Evolutionary conservation across 2,329 filamentous ascomycete species (phyloP).

Genomic region (Myriosclerotinia scirpicola): DNA sequence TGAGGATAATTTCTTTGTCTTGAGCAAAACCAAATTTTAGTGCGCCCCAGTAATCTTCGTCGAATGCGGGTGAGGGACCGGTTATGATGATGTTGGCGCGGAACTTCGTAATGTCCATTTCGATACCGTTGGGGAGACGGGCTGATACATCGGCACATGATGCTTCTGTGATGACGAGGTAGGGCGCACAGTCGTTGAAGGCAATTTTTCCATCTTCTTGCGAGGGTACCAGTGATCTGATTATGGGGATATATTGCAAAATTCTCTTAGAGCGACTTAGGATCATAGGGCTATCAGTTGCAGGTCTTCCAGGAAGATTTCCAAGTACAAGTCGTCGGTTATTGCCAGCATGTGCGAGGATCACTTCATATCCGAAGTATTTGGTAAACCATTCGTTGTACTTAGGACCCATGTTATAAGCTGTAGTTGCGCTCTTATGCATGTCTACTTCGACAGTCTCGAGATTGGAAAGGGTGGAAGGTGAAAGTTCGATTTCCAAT

Average conservation of each 20-base stretch:
- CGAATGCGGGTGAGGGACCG: slow-evolving; percentile 55
- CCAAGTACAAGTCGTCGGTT: slow-evolving; percentile 62
- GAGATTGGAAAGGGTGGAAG: slow-evolving; percentile 47
- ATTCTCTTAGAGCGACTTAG: slow-evolving; percentile 24
- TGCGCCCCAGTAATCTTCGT: slow-evolving; percentile 73
- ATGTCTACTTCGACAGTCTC: slow-evolving; percentile 55
- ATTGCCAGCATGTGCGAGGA: slow-evolving; percentile 65
- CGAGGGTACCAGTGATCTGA: slow-evolving; percentile 27
- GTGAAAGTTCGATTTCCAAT: slow-evolving; percentile 58
- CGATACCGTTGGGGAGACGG: slow-evolving; percentile 50
- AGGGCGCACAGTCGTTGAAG: slow-evolving; percentile 75
- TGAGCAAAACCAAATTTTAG: slow-evolving; percentile 46
- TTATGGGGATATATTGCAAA: slow-evolving; percentile 30
- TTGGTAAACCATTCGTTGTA: slow-evolving; percentile 67
- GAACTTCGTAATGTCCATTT: slow-evolving; percentile 67
- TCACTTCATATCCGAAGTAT: slow-evolving; percentile 61
- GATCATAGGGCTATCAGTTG: slow-evolving; percentile 27
- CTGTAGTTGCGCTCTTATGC: slow-evolving; percentile 57
- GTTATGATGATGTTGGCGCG: slow-evolving; percentile 71
- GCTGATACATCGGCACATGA: slow-evolving; percentile 67
- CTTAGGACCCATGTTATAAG: slow-evolving; percentile 60
- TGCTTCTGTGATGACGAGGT: slow-evolving; percentile 67
- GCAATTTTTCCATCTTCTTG: slow-evolving; percentile 54
- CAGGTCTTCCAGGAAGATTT: slow-evolving; percentile 31
- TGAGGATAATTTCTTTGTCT: slow-evolving; percentile 51